Evolutionary conservation across 768 basidiomycete genomes (phyloP).

Genomic region (Leccinum arenicola): DNA sequence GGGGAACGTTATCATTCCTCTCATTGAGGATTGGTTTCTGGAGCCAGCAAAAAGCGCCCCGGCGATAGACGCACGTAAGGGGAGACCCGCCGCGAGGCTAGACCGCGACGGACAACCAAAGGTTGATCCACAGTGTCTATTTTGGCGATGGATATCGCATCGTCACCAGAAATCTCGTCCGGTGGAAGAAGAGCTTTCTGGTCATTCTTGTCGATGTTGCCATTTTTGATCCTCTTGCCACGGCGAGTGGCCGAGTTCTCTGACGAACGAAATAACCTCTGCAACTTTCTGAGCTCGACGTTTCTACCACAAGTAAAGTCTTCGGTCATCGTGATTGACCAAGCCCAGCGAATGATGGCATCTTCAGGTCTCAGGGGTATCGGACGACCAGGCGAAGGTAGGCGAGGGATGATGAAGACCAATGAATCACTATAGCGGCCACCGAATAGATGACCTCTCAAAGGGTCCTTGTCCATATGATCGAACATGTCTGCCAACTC

Average conservation of each 20-base stretch:
- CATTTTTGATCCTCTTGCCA: slow-evolving; percentile 9
- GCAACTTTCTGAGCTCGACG: not conserved
- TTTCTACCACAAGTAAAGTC: not conserved
- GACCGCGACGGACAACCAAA: slow-evolving; percentile 2
- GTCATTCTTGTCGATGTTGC: not conserved
- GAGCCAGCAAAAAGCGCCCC: slow-evolving; percentile 18
- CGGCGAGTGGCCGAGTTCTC: not conserved
- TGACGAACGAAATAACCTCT: not conserved
- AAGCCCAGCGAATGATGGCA: slow-evolving; percentile 20
- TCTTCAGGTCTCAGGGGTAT: slow-evolving; percentile 18
- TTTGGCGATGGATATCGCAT: not conserved
- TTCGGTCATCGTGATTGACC: slow-evolving; percentile 19
- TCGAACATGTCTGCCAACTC: slow-evolving; percentile 20
- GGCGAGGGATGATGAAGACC: slow-evolving; percentile 25
- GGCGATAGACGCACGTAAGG: slow-evolving; percentile 20
- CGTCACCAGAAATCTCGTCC: slow-evolving; percentile 13
- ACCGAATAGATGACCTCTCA: not conserved
- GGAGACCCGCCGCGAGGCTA: slow-evolving; percentile 10
- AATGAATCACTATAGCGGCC: slow-evolving; percentile 5
- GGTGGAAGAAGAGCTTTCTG: slow-evolving; percentile 11
- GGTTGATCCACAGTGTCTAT: slow-evolving; percentile 16
- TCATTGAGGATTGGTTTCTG: slow-evolving; percentile 4
- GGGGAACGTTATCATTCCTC: not conserved
- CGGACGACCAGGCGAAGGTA: slow-evolving; percentile 23
- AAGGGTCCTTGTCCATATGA: slow-evolving; percentile 6